Evolutionary conservation across 75 land plant genomes (phyloP), one percentile per base, ranked within the genome.

Genomic region (Pinus tabuliformis): DNA sequence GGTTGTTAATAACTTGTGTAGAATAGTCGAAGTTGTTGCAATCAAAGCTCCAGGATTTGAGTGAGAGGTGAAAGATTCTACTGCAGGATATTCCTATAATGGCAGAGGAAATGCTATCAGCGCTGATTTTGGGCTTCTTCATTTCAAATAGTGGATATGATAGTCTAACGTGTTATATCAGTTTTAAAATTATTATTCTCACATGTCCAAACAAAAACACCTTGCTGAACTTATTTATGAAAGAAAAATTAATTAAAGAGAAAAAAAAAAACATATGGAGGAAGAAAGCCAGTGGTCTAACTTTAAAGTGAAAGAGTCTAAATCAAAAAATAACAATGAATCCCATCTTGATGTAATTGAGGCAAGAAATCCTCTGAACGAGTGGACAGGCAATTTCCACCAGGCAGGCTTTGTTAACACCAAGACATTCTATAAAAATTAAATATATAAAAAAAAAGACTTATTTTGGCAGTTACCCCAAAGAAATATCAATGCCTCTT

Each of bases 161-260:
- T 33, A 33, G 33, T 33, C 33, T 33, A 33, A 33, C 33, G 33
- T 33, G 1, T 33, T 33, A 33, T 33, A 33, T 33, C 33, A 33
- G 33, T 33, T 33, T 33, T 33, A 2, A 33, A 33, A 33, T 1
- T 33, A 33, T 33, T 33, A 33, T 33, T 2, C 33, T 33, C 33
- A 33, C 33, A 33, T 33, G 33, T 33, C 97, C 57, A 94, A 92
- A 76, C 84, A 84, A 76, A 88, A 80, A 81, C 92, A 89, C 59
- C 81, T 91, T 68, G 84, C 81, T 20, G 90, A 91, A 79, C 62
- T 74, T 72, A 62, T 56, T 52, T 0, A 33, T 33, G 33, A 33
- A 33, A 33, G 33, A 33, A 33, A 33, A 33, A 1, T 33, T 33
- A 33, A 33, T 33, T 1, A 33, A 33, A 33, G 2, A 33, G 1